phyloP scores from a whole-genome alignment of 768 basidiomycete species.

The Tricholoma matsutake region DNA sequence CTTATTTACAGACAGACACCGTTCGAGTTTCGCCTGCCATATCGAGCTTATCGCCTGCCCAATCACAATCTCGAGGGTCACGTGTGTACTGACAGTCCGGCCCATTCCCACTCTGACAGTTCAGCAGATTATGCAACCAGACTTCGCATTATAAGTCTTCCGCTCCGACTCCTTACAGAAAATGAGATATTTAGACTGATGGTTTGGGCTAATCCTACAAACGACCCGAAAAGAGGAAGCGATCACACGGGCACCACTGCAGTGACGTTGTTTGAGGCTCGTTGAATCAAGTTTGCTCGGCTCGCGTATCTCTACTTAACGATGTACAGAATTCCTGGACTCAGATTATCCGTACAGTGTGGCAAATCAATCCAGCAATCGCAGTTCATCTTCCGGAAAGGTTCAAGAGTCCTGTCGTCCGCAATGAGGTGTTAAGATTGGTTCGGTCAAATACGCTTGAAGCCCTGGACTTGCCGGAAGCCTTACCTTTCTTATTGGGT shows the following conservation, averaged over 20 bases:
- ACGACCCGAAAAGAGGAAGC: constrained; percentile 65
- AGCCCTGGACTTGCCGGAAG: constrained; percentile 77
- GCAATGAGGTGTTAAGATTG: constrained; percentile 70
- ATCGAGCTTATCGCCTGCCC: constrained; percentile 59
- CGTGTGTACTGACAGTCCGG: constrained; percentile 31
- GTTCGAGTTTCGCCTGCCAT: constrained; percentile 55
- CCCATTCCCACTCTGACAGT: neutral
- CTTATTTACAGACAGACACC: constrained; percentile 70
- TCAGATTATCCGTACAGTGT: constrained; percentile 64
- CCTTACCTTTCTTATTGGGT: constrained; percentile 75
- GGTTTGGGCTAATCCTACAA: constrained; percentile 89
- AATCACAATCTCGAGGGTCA: constrained; percentile 38
- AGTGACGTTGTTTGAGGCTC: constrained; percentile 61
- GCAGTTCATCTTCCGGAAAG: constrained; percentile 85
- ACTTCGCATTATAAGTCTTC: constrained; percentile 65
- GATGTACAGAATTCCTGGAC: constrained; percentile 58
- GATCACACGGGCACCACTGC: constrained; percentile 55
- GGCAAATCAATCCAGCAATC: constrained; percentile 82
- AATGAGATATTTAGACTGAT: constrained; percentile 84
- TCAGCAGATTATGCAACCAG: constrained; percentile 51
- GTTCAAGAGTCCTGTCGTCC: constrained; percentile 66
- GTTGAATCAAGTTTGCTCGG: constrained; percentile 7
- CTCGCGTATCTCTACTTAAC: neutral
- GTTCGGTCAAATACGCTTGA: constrained; percentile 70
- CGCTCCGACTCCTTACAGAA: constrained; percentile 82